Percentiles rank a stretch among this genome's conserved stretches.
phyloP scores from a whole-genome alignment of 331 rosid genomes.

The Erythrophleum ivorense region DNA sequence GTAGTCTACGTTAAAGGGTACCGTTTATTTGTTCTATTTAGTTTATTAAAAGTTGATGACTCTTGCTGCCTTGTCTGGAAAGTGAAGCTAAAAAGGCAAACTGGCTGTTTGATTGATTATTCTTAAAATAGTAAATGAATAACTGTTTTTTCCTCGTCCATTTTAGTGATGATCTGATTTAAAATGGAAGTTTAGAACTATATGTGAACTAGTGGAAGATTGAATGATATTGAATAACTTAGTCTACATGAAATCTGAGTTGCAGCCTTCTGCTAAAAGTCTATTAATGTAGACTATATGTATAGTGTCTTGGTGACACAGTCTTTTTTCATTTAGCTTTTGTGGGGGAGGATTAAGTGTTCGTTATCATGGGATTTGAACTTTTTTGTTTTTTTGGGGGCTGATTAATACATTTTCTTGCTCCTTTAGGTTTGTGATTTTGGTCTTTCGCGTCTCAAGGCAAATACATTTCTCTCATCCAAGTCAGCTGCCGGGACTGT shows the following conservation, averaged over 20 bases:
- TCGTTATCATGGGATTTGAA: conserved; percentile 13
- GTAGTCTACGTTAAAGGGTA: not conserved
- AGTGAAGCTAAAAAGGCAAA: conserved; percentile 12
- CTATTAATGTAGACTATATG: conserved; percentile 10
- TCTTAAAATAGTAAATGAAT: conserved; percentile 9
- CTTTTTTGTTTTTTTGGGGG: not conserved
- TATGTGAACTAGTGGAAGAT: conserved; percentile 21
- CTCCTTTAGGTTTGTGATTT: conserved; percentile 83
- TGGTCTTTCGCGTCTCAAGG: conserved; percentile 97
- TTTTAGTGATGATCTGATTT: conserved; percentile 26
- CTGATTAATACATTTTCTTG: not conserved
- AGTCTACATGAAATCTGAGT: conserved; percentile 23
- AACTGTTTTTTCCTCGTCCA: not conserved
- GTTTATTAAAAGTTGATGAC: not conserved
- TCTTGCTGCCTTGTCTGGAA: conserved; percentile 4
- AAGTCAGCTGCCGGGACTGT: conserved; percentile 99
- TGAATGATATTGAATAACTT: conserved; percentile 12
- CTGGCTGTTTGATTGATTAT: conserved; percentile 30
- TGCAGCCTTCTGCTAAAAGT: conserved; percentile 24
- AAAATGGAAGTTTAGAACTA: conserved; percentile 3
- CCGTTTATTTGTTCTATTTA: conserved; percentile 7
- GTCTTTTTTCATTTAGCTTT: not conserved
- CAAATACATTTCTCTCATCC: conserved; percentile 95
- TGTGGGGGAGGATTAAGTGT: not conserved
- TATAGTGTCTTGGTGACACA: not conserved